A percentile compares a stretch with the other conserved stretches of the same genome.
Conservation (phyloP, 495 filamentous ascomycete genomes). For the Massariosphaeria phaeospora region DNA sequence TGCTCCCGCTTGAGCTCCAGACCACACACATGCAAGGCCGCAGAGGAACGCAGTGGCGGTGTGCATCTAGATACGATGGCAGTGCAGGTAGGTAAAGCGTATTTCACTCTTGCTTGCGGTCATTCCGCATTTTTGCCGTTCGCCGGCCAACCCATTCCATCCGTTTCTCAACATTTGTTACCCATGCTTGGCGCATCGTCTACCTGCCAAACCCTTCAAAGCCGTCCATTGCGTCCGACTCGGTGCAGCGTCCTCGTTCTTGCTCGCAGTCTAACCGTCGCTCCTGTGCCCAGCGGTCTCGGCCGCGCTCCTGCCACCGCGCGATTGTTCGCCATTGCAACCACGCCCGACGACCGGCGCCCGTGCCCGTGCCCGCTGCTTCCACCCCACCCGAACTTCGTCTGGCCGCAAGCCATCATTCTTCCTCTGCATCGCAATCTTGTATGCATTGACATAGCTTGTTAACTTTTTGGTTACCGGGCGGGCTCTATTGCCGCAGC, state of each 20-base stretch:
- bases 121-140: slow-evolving; percentile 2
- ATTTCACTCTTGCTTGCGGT: background rate
- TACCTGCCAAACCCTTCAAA: background rate
- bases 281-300: background rate
- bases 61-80: no score
- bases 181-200: slow-evolving; percentile 13
- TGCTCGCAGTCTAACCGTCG: background rate
- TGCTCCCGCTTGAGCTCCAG: no score
- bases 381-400: background rate
- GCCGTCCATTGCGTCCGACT: background rate
- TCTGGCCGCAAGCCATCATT: background rate
- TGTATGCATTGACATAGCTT: slow-evolving; percentile 24
- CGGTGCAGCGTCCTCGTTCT: background rate
- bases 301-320: background rate
- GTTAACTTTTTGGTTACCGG: slow-evolving; percentile 18
- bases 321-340: background rate
- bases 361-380: background rate
- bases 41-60: no score
- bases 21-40: no score
- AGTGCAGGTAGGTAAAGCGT: no score
- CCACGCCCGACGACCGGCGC: background rate
- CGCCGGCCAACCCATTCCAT: slow-evolving; percentile 13
- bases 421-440: background rate
- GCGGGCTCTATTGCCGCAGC: background rate
- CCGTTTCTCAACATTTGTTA: slow-evolving; percentile 2